Base-by-base conservation (phyloP, 306 rosid genomes). In the Calophaca sinica region DNA sequence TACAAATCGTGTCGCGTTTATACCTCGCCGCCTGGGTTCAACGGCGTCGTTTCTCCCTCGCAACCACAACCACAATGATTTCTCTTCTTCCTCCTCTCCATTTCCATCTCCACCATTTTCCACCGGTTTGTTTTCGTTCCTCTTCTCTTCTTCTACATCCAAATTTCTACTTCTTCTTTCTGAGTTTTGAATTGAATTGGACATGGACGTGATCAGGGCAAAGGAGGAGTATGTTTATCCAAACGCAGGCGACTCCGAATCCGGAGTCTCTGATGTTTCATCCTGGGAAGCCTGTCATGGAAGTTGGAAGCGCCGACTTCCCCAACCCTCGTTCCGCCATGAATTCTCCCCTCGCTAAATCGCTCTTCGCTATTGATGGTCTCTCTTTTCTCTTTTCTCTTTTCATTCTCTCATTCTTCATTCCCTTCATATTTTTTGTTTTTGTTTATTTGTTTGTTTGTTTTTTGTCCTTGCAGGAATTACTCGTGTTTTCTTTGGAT, bases 221-320 rank as follows among this genome's bases (percentile, higher is more conserved):
- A 81, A 60, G 57, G 46, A 70, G 85, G 74, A 76, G 50, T 20
- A 81, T 76, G 78, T 81, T 81, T 15, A 81, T 76, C 70, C 74
- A 81, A 70, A 76, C 74, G n/a, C 85, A 81, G 41, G 36, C 81
- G 0, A 81, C 85, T 9, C 85, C 81, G 2, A 81, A 81, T 49
- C 81, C 85, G 2, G 73, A 32, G 5, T 81, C 85, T 28, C 81
- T 81, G 0, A 81, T 81, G 85, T 81, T 81, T 44, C 69, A 81
- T 64, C 78, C 81, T 3, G 85, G 74, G 0, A 81, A 76, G 7
- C 70, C 81, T 13, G 75, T 94, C 41, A 94, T 94, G 99, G 96
- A 94, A 52, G 89, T 90, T 78, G 99, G 99, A 4, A 94, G 99
- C 69, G 80, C 99, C 26, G 99, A 94, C 66, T 94, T 94, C 69